A percentile compares a stretch with the other conserved stretches of the same genome.
Conservation (phyloP, 2,329 filamentous ascomycete species). For the Talaromyces rugulosus region DNA sequence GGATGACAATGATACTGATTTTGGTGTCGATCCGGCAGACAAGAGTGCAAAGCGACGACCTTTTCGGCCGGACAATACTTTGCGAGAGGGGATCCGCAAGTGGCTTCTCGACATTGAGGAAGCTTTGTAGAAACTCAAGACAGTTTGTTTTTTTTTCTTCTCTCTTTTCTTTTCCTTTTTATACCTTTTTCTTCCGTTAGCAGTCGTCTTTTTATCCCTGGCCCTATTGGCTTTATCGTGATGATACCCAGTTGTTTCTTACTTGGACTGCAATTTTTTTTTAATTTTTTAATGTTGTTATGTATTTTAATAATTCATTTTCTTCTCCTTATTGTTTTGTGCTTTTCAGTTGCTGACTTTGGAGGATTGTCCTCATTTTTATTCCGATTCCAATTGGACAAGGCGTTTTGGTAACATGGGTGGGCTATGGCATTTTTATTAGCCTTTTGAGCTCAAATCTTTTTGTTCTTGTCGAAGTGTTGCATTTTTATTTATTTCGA, state of each 20-base stretch:
- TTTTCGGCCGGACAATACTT: constrained; percentile 44
- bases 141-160: neutral
- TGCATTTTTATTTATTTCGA: neutral
- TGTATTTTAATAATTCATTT: neutral
- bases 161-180: neutral
- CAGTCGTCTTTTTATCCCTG: neutral
- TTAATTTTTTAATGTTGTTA: neutral
- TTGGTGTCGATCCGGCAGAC: constrained; percentile 23
- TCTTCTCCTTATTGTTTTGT: neutral
- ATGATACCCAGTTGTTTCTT: neutral
- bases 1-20: constrained; percentile 32
- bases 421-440: neutral
- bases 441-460: neutral
- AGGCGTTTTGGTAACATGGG: neutral
- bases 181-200: constrained; percentile 1
- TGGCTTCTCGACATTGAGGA: constrained; percentile 52
- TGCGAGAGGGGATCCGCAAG: constrained; percentile 54
- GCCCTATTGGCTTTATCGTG: neutral
- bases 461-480: neutral
- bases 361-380: neutral
- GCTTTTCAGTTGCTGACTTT: neutral
- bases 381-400: neutral
- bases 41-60: constrained; percentile 30
- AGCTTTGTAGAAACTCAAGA: constrained; percentile 13
- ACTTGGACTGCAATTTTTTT: neutral